Base-by-base conservation (phyloP, 305 asterid species). In the Ruellia speciosa region DNA sequence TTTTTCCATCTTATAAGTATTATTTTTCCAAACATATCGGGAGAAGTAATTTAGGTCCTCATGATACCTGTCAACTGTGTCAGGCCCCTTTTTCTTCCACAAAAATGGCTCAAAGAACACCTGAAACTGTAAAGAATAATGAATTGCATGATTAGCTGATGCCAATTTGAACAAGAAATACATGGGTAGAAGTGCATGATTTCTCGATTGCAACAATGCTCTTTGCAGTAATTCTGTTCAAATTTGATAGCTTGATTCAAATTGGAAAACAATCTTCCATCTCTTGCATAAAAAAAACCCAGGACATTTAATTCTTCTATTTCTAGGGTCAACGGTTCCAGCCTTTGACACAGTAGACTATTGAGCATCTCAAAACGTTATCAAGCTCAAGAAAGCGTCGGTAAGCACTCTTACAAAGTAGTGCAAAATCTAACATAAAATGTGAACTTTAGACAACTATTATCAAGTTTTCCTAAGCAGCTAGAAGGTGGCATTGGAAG, bases 61-160 rank as follows among this genome's bases (percentile, higher is more conserved):
- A 50, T 19, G 50, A 50, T 72, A 90, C 97, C 97, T 87, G 76
- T 90, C 95, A 49, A 79, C 72, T 18, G 62, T 37, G 59, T 69
- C 77, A 57, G 78, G 43, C 53, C 49, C 69, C 76, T 67, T 73
- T 13, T 73, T 84, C 84, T 84, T 84, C 97, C 97, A 90, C 48
- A 78, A 64, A 67, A 87, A 64, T 43, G 96, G 96, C 78, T 87
- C 97, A 68, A 85, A 56, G 64, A 90, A 77, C 51, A 90, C 49
- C 58, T 84, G 95, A 72, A 87, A 71, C 97, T 90, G 88, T 68
- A 74, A 73, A 70, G 46, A 39, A 71, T 59, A 34, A 31, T 35
- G 14, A 62, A 17, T 64, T 50, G 64, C 20, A 14, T 46, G 61
- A 63, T n/a, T 51, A 40, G 58, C 61, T 2, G 5, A 57, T 18